Percentiles rank a stretch among this genome's conserved stretches.
Conservation (phyloP, 495 filamentous ascomycete species). For the Chaetomium tenue region DNA sequence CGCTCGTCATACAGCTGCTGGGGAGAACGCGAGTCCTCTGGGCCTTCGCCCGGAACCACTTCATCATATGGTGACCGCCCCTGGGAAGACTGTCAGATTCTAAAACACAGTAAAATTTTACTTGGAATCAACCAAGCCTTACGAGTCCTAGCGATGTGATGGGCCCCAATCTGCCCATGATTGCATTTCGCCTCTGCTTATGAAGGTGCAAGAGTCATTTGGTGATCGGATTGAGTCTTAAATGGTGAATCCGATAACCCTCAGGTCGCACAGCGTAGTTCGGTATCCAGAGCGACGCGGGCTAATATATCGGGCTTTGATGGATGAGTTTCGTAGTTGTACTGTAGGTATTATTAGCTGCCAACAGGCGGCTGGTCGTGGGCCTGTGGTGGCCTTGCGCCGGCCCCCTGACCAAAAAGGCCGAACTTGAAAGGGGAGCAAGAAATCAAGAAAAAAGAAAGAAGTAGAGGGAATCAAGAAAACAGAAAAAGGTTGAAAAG, state of each 20-base stretch:
- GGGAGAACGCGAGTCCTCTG: slow-evolving; percentile 48
- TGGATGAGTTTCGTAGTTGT: not conserved
- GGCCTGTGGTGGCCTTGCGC: too few species aligned
- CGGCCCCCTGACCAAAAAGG: too few species aligned
- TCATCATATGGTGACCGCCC: slow-evolving; percentile 72
- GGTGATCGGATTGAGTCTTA: not conserved
- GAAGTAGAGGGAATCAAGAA: too few species aligned
- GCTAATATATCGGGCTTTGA: not conserved
- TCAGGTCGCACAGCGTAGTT: too few species aligned
- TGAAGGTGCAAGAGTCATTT: not conserved
- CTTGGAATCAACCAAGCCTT: slow-evolving; percentile 6
- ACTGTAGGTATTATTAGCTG: not conserved
- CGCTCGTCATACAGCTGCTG: slow-evolving; percentile 67
- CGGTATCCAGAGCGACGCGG: not conserved
- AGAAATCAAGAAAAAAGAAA: too few species aligned
- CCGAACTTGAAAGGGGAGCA: too few species aligned
- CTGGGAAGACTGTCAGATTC: slow-evolving; percentile 36
- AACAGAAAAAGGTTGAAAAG: too few species aligned
- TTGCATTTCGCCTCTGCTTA: not conserved
- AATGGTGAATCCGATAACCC: not conserved
- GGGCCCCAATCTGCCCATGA: slow-evolving; percentile 52
- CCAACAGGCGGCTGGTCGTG: too few species aligned
- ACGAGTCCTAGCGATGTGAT: slow-evolving; percentile 53
- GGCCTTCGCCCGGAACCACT: slow-evolving; percentile 48
- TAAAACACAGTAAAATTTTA: not conserved